phyloP scores from a whole-genome alignment of 83 land plant species.

The Picea mariana region DNA sequence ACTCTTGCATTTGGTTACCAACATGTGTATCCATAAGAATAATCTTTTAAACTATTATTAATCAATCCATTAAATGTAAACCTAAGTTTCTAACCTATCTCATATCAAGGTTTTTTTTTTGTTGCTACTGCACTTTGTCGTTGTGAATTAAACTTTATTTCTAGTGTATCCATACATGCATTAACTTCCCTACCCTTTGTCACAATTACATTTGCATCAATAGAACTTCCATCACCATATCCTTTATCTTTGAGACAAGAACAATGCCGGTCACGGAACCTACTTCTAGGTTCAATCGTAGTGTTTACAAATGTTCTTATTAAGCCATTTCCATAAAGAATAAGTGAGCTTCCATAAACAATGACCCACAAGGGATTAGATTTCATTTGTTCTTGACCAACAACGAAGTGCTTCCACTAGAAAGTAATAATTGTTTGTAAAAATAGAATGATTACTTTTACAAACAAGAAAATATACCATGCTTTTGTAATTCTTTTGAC shows the following conservation, averaged over 20 bases:
- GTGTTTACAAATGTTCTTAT: not conserved
- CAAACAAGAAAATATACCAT: too few species aligned
- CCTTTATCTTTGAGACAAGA: not conserved
- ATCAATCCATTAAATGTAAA: not conserved
- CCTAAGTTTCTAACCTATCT: not conserved
- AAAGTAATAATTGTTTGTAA: not conserved
- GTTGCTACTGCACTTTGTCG: not conserved
- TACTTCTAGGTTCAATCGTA: not conserved
- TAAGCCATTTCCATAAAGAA: not conserved
- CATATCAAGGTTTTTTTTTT: not conserved
- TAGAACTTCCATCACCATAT: not conserved
- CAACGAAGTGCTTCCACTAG: not conserved
- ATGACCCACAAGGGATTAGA: not conserved
- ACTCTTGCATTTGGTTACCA: not conserved
- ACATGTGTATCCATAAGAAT: too few species aligned
- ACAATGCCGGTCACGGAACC: too few species aligned
- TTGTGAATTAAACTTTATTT: not conserved
- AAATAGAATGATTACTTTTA: too few species aligned
- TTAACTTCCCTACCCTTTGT: constrained; percentile 5
- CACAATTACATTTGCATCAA: constrained; percentile 1
- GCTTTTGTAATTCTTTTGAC: too few species aligned
- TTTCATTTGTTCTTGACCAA: constrained; percentile 6
- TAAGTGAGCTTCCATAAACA: not conserved
- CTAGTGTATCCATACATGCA: not conserved
- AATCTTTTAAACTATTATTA: not conserved